Evolutionary conservation across 139 green algal species (phyloP), one percentile per base, ranked within the genome.

Genomic region (Micractinium sp.): DNA sequence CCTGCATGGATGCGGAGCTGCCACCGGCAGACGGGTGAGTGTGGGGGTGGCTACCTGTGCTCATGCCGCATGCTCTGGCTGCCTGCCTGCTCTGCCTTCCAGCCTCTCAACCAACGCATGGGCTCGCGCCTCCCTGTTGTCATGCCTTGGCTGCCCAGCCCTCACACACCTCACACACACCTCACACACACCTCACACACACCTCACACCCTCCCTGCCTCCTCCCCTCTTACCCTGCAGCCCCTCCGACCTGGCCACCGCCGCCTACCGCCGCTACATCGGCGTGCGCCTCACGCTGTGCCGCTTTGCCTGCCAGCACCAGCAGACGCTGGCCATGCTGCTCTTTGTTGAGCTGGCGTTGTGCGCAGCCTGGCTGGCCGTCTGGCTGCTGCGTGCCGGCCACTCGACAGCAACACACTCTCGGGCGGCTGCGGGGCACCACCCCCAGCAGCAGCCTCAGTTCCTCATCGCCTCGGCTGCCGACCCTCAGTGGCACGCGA

Each of bases 251-350:
- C 13, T 88, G 1, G 20, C 22, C 71, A 20, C 85, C 19, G 85
- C 71, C 25, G 31, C 31, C 31, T 53, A 69, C 71, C 85, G 74
- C 29, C 69, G 85, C 31, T 82, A 88, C 71, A 33, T 82, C 12
- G 41, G 20, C 41, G 47, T 39, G 7, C 69, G 85, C 69, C 41
- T 88, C 18, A n/a, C 83, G 29, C 85, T 88, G 23, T 88, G 85
- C 73, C 71, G 71, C 85, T 88, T 88, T 74, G 85, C 85, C 41
- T 88, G 85, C 85, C 23, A 33, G n/a, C 85, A 82, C 47, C 66
- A 88, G 41, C 71, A 83, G 22, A 60, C 85, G 20, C 85, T 88
- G 47, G 71, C 71, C 9, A 15, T 74, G 47, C 41, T 88, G 73
- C 85, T 88, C n/a, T 71, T 74, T n/a, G 71, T 20, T 0, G 85